Evolutionary conservation across 495 filamentous ascomycete species (phyloP).

Genomic region (Penicillium antarcticum): DNA sequence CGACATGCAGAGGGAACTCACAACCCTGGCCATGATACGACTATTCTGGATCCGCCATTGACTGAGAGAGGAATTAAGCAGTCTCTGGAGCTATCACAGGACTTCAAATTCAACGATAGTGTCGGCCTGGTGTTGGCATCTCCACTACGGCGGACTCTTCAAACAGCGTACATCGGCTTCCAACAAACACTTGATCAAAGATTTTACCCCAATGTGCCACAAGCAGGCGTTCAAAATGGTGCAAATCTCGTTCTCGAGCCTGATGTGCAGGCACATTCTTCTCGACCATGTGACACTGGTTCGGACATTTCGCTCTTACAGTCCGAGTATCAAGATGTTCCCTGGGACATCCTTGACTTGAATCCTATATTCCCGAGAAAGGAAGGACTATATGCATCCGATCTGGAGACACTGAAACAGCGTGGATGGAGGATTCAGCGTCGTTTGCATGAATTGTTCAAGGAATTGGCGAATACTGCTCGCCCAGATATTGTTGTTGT

Average conservation of each 20-base stretch:
- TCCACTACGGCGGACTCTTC: conserved; percentile 13
- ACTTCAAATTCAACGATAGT: conserved; percentile 5
- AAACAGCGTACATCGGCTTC: conserved; percentile 13
- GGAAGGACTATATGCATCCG: conserved; percentile 1
- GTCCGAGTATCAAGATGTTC: conserved; percentile 4
- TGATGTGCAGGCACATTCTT: conserved; percentile 15
- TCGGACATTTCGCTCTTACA: conserved; percentile 2
- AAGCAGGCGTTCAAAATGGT: neutral
- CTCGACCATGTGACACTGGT: conserved; percentile 14
- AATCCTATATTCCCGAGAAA: conserved; percentile 6
- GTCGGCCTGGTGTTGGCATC: conserved; percentile 14
- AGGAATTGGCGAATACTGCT: neutral
- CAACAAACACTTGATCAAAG: conserved; percentile 1
- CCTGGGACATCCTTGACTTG: conserved; percentile 4
- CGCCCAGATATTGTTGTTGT: conserved; percentile 15
- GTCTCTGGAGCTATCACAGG: neutral
- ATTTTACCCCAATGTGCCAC: neutral
- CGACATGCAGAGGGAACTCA: conserved; percentile 16
- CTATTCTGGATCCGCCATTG: conserved; percentile 11
- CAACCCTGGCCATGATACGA: conserved; percentile 10
- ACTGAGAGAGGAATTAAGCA: conserved; percentile 11
- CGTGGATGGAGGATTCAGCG: conserved; percentile 6
- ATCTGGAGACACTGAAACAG: neutral
- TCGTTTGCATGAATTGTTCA: conserved; percentile 1
- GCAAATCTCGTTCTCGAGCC: conserved; percentile 2